A percentile compares a stretch with the other conserved stretches of the same genome.
Evolutionary conservation across 176 grass and related monocot genomes (phyloP).

Genomic region (Poa pratensis): DNA sequence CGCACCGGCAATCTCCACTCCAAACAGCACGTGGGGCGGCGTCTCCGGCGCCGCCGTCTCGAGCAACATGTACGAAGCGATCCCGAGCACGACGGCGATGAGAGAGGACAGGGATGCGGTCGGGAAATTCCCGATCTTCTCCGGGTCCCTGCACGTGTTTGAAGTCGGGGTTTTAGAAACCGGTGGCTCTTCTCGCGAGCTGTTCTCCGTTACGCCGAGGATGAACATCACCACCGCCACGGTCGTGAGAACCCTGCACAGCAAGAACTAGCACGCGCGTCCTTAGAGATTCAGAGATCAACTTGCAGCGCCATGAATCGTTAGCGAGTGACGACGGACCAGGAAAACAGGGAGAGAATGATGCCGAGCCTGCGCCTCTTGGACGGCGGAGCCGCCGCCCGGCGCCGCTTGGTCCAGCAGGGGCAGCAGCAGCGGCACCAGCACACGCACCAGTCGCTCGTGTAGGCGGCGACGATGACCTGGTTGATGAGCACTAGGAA

Average conservation of each 20-base stretch:
- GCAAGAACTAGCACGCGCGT: neutral
- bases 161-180: neutral
- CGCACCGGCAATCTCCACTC: neutral
- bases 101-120: neutral
- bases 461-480: conserved; percentile 14
- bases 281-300: neutral
- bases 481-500: conserved; percentile 20
- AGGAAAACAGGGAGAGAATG: neutral
- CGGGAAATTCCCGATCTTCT: neutral
- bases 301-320: neutral
- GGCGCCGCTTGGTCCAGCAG: conserved; percentile 25
- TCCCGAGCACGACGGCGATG: conserved; percentile 20
- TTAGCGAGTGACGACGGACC: neutral
- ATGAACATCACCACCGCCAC: neutral
- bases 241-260: neutral
- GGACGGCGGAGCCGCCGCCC: neutral
- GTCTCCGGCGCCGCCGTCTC: neutral
- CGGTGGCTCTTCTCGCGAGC: neutral
- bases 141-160: neutral
- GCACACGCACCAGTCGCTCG: neutral
- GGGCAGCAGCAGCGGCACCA: conserved; percentile 1
- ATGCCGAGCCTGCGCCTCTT: conserved; percentile 8
- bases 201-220: neutral
- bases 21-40: neutral
- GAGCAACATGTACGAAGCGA: neutral